phyloP scores from a whole-genome alignment of 2,329 filamentous ascomycete species.

The Cytospora leucostoma region DNA sequence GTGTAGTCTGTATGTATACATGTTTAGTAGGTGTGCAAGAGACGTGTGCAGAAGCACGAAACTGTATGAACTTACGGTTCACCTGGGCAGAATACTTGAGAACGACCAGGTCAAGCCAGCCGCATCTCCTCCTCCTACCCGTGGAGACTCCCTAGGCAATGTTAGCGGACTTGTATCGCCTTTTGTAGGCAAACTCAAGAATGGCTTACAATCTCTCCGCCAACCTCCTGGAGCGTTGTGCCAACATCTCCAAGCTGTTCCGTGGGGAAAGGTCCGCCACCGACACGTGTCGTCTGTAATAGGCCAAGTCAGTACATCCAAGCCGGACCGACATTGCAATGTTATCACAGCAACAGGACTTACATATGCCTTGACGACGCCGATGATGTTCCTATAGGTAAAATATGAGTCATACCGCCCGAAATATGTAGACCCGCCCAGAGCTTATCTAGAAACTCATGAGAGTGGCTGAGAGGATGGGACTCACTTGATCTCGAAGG shows the following conservation, averaged over 20 bases:
- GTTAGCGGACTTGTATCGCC: too few relatives aligned
- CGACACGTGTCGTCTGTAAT: constrained; percentile 54
- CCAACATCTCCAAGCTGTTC: constrained; percentile 49
- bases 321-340: too few relatives aligned
- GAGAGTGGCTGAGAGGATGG: too few relatives aligned
- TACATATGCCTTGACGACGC: constrained; percentile 64
- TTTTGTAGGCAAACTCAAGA: too few relatives aligned
- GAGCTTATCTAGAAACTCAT: too few relatives aligned
- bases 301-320: too few relatives aligned
- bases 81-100: constrained; percentile 63
- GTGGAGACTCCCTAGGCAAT: constrained; percentile 41
- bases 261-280: constrained; percentile 62
- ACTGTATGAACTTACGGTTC: constrained; percentile 43
- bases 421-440: too few relatives aligned
- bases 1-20: constrained; percentile 49
- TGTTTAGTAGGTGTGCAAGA: not conserved
- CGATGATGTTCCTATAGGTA: constrained; percentile 41
- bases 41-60: too few relatives aligned
- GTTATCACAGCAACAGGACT: too few relatives aligned
- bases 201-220: constrained; percentile 34
- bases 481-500: constrained; percentile 54
- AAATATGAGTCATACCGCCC: too few relatives aligned
- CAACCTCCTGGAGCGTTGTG: constrained; percentile 43
- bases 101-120: constrained; percentile 66
- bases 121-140: constrained; percentile 59